These are phyloP conservation scores for Arthonia radiata DNA, from an alignment of 495 filamentous ascomycete species.

Conservation along the genomic window DNA sequence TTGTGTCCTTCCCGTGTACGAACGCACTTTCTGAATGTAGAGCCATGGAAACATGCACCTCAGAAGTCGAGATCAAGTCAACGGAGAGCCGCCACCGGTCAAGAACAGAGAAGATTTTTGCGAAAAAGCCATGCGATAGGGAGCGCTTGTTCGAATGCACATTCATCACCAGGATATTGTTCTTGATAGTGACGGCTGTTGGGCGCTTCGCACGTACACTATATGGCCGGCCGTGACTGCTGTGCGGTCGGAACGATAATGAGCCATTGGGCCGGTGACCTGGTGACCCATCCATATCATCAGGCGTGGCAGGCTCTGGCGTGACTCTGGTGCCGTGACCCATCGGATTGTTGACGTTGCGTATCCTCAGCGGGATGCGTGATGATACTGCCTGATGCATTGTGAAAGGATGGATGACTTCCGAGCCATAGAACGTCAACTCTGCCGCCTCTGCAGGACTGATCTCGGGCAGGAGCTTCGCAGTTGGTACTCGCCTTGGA, in stretches of 20 bases:
- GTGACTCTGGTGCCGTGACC: constrained; percentile 74
- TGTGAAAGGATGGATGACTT: constrained; percentile 88
- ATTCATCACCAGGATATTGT: constrained; percentile 75
- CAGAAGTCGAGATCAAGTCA: constrained; percentile 78
- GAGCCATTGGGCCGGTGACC: too few relatives aligned
- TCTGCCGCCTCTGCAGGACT: constrained; percentile 76
- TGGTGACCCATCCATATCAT: constrained; percentile 23
- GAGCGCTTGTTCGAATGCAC: constrained; percentile 82
- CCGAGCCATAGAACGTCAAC: constrained; percentile 71
- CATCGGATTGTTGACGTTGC: constrained; percentile 89
- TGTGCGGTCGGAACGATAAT: too few relatives aligned
- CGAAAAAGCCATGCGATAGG: constrained; percentile 75
- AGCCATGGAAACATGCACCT: constrained; percentile 91
- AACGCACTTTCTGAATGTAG: constrained; percentile 42
- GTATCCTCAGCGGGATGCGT: constrained; percentile 81
- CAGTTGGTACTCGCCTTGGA: constrained; percentile 68
- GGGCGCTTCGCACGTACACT: constrained; percentile 22
- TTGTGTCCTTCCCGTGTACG: too few relatives aligned
- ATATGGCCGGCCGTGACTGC: too few relatives aligned
- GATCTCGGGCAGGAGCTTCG: constrained; percentile 47
- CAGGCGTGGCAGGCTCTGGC: constrained; percentile 16
- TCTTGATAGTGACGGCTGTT: constrained; percentile 90
- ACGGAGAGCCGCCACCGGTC: constrained; percentile 59
- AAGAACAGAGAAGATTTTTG: constrained; percentile 67
- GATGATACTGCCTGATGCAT: constrained; percentile 96